Conservation (phyloP, 2,329 filamentous ascomycete genomes). For the Metarhizium guizhouense region DNA sequence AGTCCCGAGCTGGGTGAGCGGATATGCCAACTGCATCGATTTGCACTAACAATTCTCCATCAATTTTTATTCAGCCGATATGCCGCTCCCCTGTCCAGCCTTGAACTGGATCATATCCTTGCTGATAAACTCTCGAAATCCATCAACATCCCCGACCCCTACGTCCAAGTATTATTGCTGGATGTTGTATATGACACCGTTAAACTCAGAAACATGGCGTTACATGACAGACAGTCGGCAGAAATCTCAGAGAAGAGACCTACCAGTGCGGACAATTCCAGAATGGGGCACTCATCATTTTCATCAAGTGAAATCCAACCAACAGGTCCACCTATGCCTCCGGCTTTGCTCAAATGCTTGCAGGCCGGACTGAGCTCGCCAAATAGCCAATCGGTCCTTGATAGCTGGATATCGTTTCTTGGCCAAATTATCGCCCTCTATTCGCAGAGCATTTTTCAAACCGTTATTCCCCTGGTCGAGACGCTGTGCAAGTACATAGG, state of each 20-base stretch:
- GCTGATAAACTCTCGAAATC: slow-evolving; percentile 59
- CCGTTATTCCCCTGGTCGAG: slow-evolving; percentile 82
- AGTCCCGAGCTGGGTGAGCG: slow-evolving; percentile 26
- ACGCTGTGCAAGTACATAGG: slow-evolving; percentile 76
- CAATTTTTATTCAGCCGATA: slow-evolving; percentile 60
- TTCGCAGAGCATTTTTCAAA: slow-evolving; percentile 76
- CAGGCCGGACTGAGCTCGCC: slow-evolving; percentile 70
- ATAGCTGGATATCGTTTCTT: slow-evolving; percentile 86
- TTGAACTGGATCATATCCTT: slow-evolving; percentile 62
- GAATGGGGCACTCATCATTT: slow-evolving; percentile 30
- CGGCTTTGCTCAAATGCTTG: slow-evolving; percentile 72
- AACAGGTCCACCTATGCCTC: slow-evolving; percentile 42
- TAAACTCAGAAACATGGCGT: slow-evolving; percentile 47
- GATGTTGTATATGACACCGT: slow-evolving; percentile 70
- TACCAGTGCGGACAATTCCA: slow-evolving; percentile 31
- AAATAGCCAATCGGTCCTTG: slow-evolving; percentile 67
- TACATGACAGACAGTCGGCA: slow-evolving; percentile 31
- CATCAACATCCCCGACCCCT: slow-evolving; percentile 53
- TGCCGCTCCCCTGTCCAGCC: slow-evolving; percentile 45
- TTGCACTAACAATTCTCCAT: slow-evolving; percentile 59
- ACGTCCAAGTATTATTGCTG: slow-evolving; percentile 68
- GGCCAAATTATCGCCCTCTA: slow-evolving; percentile 78
- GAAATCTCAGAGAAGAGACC: slow-evolving; percentile 39
- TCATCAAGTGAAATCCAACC: slow-evolving; percentile 18
- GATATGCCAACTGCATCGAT: slow-evolving; percentile 60